Base-by-base conservation (phyloP, 106 monocot genomes). In the Hemerocallis citrina region DNA sequence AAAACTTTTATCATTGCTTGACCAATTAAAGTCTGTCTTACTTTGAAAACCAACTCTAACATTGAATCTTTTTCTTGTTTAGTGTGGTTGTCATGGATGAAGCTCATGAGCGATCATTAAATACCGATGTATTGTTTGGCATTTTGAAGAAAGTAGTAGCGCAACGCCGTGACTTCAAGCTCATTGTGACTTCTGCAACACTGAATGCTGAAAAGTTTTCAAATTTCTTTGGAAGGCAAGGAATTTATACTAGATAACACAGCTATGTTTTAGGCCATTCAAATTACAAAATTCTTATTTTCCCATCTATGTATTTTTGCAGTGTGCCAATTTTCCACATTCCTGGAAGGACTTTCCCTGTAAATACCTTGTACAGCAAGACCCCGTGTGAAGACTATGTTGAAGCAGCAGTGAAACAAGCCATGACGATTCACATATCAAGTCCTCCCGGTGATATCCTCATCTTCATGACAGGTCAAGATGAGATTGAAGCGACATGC, bases 381-480 rank as follows among this genome's bases (percentile, higher is more conserved):
- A 91, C 84, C 29, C 91, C 96, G 7, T 91, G 90, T 55, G 96
- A 96, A 77, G 96, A 96, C 66, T 96, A 96, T 61, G 96, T 96
- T 25, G 96, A 96, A 75, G 86, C 91, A 35, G 79, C 88, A 66
- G 93, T 93, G 48, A 93, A 93, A 67, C 88, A 93, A 60, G 85
- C 76, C 32, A 88, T 93, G 84, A 72, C 84, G 10, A 85, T 93
- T 40, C 93, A 93, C 65, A 81, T 93, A 23, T 79, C 93, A 12
- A 79, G 78, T 47, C 59, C 88, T 7, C 36, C 88, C 7, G 96
- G 96, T 14, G 90, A 96, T 72, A 87, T 96, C 29, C 87, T 96
- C 24, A 91, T 95, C 52, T 96, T 96, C 56, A 91, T 96, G 96
- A 96, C 96, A 0, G 90, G 96, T 14, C 96, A 96, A 49, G 96